A percentile compares a stretch with the other conserved stretches of the same genome.
phyloP scores from a whole-genome alignment of 257 asterid species.

The Mitragyna speciosa region DNA sequence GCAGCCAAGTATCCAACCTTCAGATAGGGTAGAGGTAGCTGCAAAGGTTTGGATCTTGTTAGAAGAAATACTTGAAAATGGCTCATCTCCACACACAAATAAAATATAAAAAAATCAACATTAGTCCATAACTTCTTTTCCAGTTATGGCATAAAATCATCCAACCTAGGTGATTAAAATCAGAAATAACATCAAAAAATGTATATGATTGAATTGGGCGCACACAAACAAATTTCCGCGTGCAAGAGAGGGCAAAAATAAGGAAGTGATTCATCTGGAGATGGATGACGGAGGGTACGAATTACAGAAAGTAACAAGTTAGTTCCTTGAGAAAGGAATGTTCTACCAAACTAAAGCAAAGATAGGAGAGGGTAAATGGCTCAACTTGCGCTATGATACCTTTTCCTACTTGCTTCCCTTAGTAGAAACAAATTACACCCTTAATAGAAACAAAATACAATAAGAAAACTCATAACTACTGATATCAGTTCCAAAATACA shows the following conservation, averaged over 20 bases:
- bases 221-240: background rate
- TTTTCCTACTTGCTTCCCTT: background rate
- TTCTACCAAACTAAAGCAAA: background rate
- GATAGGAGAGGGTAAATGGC: background rate
- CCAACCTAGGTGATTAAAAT: background rate
- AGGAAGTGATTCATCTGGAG: background rate
- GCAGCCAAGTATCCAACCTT: slow-evolving; percentile 91
- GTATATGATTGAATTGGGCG: background rate
- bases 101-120: background rate
- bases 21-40: slow-evolving; percentile 94
- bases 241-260: background rate
- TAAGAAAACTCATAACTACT: background rate
- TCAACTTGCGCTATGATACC: background rate
- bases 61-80: slow-evolving; percentile 15
- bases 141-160: background rate
- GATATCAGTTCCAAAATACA: background rate
- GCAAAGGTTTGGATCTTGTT: slow-evolving; percentile 36
- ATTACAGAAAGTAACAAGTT: background rate
- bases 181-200: background rate
- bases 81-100: background rate
- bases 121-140: background rate
- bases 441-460: background rate
- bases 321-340: background rate
- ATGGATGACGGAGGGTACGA: background rate
- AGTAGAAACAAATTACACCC: background rate